These are phyloP conservation scores for Eutrema yunnanense DNA, from an alignment of 345 rosid genomes.

Conservation along the genomic window DNA sequence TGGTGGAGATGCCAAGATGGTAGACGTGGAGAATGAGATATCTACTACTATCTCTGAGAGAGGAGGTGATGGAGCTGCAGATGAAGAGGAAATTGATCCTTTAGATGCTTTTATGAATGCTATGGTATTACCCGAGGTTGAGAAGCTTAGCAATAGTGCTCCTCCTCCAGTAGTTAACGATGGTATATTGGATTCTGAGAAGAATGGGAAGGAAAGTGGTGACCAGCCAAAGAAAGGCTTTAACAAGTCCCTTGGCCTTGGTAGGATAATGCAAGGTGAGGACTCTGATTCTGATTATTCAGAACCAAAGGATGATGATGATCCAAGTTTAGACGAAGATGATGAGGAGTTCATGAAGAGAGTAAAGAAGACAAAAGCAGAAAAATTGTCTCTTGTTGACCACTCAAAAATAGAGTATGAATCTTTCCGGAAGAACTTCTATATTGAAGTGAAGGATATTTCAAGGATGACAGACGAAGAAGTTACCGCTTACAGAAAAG, in stretches of 20 bases:
- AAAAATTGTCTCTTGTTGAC: slow-evolving; percentile 82
- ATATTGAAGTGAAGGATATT: slow-evolving; percentile 86
- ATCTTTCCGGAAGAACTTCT: slow-evolving; percentile 80
- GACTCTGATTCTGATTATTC: slow-evolving; percentile 82
- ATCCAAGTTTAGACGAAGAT: slow-evolving; percentile 70
- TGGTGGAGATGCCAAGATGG: slow-evolving; percentile 46
- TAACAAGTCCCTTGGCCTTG: slow-evolving; percentile 72
- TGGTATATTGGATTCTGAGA: slow-evolving; percentile 28
- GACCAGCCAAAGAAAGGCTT: slow-evolving; percentile 50
- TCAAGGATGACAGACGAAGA: slow-evolving; percentile 77
- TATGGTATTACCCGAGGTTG: slow-evolving; percentile 90
- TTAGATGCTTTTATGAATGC: slow-evolving; percentile 95
- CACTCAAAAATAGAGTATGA: slow-evolving; percentile 85
- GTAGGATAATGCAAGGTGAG: slow-evolving; percentile 95
- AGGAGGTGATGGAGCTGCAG: slow-evolving; percentile 35
- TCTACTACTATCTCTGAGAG: slow-evolving; percentile 33
- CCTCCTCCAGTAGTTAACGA: slow-evolving; percentile 30
- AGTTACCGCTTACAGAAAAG: slow-evolving; percentile 72
- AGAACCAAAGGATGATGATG: slow-evolving; percentile 58
- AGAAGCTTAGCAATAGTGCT: slow-evolving; percentile 49
- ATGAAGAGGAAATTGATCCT: slow-evolving; percentile 87
- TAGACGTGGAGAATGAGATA: slow-evolving; percentile 37
- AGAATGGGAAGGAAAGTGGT: slow-evolving; percentile 36
- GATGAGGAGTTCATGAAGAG: slow-evolving; percentile 98
- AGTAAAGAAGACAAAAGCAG: slow-evolving; percentile 97